Evolutionary conservation across 805 yeast species (phyloP), one percentile per base, ranked within the genome.

Genomic region (Yarrowia hollandica): DNA sequence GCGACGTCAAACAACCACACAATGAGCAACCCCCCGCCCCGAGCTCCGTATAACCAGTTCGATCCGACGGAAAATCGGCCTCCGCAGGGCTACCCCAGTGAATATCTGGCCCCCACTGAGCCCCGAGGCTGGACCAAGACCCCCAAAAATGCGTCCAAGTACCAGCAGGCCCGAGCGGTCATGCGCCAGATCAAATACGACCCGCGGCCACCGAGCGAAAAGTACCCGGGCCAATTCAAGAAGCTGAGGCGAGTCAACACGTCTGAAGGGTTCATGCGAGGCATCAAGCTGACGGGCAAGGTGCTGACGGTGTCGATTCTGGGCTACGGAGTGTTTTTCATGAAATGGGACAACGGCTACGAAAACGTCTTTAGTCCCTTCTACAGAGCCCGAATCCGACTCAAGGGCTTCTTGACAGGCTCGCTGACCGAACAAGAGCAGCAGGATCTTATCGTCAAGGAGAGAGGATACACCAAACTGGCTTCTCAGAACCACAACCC

Each of bases 51-150:
- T 69, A 88, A 88, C 66, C 96, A 96, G 6, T 89, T 83, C 67
- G 96, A 88, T 67, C 86, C 91, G 0, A 72, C 80, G 0, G 96
- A 88, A 67, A 68, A 75, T 37, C 76, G 96, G 44, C 96, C 96
- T 0, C 80, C 95, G 0, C 83, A 84, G 67, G 96, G 96, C 2
- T 88, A 89, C 64, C 96, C 96, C 1, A 84, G 90, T 22, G 96
- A 88, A 69, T 89, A 78, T 73, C 77, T 80, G 60, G 72, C 84
- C 1, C 92, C 94, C 0, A 84, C 88, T 1, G 74, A 76, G 38
- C 76, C 80, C 28, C 82, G 86, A 23, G 69, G 72, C 16, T 82
- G 82, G 72, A 74, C 82, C 7, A 72, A 79, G 7, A 72, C 83
- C n/a, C 90, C 91, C 3, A 77, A 77, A 64, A 83, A 80, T 64